A percentile compares a stretch with the other conserved stretches of the same genome.
phyloP scores from a whole-genome alignment of 1,284 basidiomycete genomes.

The Pisolithus thermaeus region DNA sequence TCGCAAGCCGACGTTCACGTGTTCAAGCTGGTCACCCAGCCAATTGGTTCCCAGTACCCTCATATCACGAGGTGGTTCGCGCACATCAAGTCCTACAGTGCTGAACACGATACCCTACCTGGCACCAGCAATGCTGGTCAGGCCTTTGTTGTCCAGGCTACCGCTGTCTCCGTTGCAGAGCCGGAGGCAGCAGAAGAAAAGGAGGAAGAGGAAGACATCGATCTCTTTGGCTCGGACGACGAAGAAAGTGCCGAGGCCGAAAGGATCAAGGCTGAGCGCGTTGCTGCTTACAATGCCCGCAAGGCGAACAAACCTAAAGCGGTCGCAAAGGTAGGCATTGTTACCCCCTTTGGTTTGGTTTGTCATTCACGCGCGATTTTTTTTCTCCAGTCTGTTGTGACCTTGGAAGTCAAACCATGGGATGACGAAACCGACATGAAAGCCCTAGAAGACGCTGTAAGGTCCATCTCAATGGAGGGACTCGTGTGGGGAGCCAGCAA shows the following conservation, averaged over 20 bases:
- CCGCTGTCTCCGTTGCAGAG: conserved; percentile 35
- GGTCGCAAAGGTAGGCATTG: conserved; percentile 68
- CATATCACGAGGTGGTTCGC: conserved; percentile 91
- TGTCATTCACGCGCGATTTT: conserved; percentile 4
- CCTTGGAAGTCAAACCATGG: conserved; percentile 98
- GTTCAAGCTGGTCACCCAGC: conserved; percentile 73
- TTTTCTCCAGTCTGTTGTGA: conserved; percentile 76
- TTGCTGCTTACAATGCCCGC: conserved; percentile 90
- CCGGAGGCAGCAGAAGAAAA: conserved; percentile 57
- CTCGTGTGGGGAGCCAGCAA: conserved; percentile 94
- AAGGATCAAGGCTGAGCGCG: conserved; percentile 90
- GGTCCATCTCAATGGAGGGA: conserved; percentile 86
- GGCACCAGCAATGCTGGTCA: conserved; percentile 84
- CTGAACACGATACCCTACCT: conserved; percentile 74
- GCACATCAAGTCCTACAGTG: conserved; percentile 85
- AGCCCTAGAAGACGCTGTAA: conserved; percentile 77
- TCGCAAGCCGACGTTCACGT: conserved; percentile 97
- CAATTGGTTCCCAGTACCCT: conserved; percentile 65
- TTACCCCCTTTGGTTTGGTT: conserved; percentile 3
- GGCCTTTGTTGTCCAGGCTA: conserved; percentile 56
- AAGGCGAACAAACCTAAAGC: conserved; percentile 91
- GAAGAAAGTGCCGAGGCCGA: conserved; percentile 93
- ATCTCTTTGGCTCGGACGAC: conserved; percentile 91
- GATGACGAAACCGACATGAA: conserved; percentile 99
- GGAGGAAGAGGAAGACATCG: conserved; percentile 92